Evolutionary conservation across 2,329 filamentous ascomycete species (phyloP), one percentile per base, ranked within the genome.

Genomic region (Setomelanomma holmii): DNA sequence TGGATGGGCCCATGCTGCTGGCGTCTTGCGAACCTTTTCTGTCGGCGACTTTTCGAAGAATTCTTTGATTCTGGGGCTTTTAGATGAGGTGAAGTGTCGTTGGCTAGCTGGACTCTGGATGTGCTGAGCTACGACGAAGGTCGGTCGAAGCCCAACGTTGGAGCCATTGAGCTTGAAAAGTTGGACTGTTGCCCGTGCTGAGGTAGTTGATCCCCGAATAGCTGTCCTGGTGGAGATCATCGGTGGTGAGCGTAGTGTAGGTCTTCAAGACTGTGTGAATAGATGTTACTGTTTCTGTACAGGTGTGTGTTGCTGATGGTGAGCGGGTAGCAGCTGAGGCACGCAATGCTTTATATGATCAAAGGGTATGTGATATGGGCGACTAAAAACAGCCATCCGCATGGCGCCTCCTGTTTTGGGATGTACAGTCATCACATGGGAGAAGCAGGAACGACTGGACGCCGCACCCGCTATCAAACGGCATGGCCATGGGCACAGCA

Each of bases 1-100:
- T 42, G 79, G 80, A 66, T 82, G 80, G 5, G 73, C 68, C 80
- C 80, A 82, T 67, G 79, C 77, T 54, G 79, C 69, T 44, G 76
- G 68, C 0, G 79, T 82, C 34, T 72, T 76, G 36, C 73, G 69
- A 56, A 82, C 78, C 45, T 71, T 71, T 0, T 77, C 73, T 16
- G 78, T 75, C 35, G 80, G 74, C 19, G 74, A 74, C 17, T 75
- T 64, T 7, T 77, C 77, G 52, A 82, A 82, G 69, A 78, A 80
- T 40, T 81, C 78, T 41, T 75, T 77, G 39, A 77, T 73, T 34
- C 56, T 66, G 16, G 62, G 58, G 5, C 55, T 61, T 55, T 17
- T 74, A 67, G 76, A 74, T 2, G 74, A 76, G 48, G 76, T 78
- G 64, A 81, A 80, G 34, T 70, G 69, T 23, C 76, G 74, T 40